Conservation (phyloP, 306 rosid genomes). For the Gleditsia sinensis region DNA sequence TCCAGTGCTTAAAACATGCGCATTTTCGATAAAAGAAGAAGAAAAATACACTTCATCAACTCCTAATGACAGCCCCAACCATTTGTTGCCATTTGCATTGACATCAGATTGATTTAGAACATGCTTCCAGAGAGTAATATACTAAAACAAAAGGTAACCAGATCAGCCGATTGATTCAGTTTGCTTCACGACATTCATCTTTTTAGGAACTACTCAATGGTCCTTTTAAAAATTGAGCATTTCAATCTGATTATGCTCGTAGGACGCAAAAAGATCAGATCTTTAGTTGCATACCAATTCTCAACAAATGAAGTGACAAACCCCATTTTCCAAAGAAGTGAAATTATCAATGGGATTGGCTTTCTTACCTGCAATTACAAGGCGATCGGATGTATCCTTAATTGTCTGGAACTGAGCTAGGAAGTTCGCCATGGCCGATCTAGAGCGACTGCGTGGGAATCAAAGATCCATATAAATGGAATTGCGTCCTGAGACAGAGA, state of each 20-base stretch:
- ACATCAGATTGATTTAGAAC: not conserved
- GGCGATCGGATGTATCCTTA: constrained; percentile 81
- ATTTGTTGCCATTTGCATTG: too few relatives aligned
- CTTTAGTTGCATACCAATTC: constrained; percentile 19
- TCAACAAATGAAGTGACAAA: constrained; percentile 18
- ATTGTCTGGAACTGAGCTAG: constrained; percentile 96
- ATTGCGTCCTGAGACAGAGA: not conserved
- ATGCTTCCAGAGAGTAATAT: not conserved
- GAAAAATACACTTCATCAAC: too few relatives aligned
- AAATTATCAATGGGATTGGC: not conserved
- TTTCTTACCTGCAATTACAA: constrained; percentile 80
- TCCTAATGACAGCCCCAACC: too few relatives aligned
- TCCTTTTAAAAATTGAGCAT: constrained; percentile 8
- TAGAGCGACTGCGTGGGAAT: constrained; percentile 37
- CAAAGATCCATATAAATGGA: constrained; percentile 47
- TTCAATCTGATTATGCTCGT: constrained; percentile 13
- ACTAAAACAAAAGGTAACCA: not conserved
- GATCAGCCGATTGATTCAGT: not conserved
- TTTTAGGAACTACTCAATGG: not conserved
- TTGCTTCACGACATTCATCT: not conserved
- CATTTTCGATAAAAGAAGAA: not conserved
- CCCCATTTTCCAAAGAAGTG: not conserved
- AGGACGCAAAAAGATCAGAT: constrained; percentile 39
- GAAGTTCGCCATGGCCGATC: constrained; percentile 85
- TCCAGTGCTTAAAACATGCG: not conserved